A percentile compares a stretch with the other conserved stretches of the same genome.
These are phyloP conservation scores for Ceratocystis eucalypticola DNA, from an alignment of 2,329 filamentous ascomycete species.

Conservation along the genomic window DNA sequence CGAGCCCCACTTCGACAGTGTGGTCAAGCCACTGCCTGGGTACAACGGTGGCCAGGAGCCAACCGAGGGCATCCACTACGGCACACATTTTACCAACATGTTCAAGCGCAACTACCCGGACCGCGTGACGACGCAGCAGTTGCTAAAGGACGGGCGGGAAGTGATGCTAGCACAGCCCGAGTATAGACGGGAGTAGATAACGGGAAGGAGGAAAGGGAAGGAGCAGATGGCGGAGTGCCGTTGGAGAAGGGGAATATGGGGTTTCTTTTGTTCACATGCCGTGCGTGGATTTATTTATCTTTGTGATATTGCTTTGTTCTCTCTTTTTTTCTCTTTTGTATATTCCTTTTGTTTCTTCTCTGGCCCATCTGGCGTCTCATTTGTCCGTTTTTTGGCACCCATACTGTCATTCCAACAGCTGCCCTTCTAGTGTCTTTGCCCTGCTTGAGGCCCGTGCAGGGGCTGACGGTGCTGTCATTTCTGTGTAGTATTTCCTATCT, in stretches of 20 bases:
- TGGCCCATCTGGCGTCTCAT: background rate
- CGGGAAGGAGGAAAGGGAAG: background rate
- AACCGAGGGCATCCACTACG: slow-evolving; percentile 34
- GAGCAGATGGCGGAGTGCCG: background rate
- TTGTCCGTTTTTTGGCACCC: slow-evolving; percentile 1
- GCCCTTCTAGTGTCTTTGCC: background rate
- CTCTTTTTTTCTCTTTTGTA: background rate
- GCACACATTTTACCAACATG: slow-evolving; percentile 41
- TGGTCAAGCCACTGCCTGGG: slow-evolving; percentile 31
- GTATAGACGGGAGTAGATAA: slow-evolving; percentile 22
- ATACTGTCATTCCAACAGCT: background rate
- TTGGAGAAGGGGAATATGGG: background rate
- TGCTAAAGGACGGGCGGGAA: slow-evolving; percentile 27
- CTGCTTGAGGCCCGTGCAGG: background rate
- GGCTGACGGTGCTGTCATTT: no score
- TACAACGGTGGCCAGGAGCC: slow-evolving; percentile 26
- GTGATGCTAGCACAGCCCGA: slow-evolving; percentile 22
- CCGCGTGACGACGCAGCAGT: slow-evolving; percentile 31
- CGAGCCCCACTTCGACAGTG: slow-evolving; percentile 36
- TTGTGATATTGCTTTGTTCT: background rate
- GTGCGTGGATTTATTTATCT: background rate
- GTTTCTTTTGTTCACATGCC: background rate
- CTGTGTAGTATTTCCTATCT: no score
- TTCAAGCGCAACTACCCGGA: slow-evolving; percentile 37
- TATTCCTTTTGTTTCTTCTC: background rate